Evolutionary conservation across 805 yeast species (phyloP).

Genomic region (Metschnikowia similis): DNA sequence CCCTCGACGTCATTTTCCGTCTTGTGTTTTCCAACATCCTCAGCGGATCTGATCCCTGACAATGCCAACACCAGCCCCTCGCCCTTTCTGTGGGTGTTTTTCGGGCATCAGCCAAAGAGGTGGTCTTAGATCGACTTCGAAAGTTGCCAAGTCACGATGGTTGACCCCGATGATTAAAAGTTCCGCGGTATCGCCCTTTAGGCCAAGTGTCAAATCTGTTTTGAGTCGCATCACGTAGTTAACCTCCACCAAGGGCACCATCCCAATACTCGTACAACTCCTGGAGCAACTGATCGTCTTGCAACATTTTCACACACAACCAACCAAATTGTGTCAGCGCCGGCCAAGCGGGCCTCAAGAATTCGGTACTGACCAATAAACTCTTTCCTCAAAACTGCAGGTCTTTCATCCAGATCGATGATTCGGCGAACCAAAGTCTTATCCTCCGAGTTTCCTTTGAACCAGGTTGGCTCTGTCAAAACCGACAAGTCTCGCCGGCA

Average conservation of each 20-base stretch:
- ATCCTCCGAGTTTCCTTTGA: constrained; percentile 86
- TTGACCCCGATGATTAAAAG: constrained; percentile 90
- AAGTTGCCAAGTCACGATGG: constrained; percentile 87
- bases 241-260: constrained; percentile 97
- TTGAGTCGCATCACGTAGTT: constrained; percentile 67
- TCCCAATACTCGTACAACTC: constrained; percentile 73
- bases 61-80: constrained; percentile 63
- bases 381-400: constrained; percentile 89
- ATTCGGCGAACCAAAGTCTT: constrained; percentile 65
- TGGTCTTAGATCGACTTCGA: constrained; percentile 80
- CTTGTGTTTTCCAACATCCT: constrained; percentile 70
- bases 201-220: constrained; percentile 57
- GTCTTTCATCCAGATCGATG: constrained; percentile 59
- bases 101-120: constrained; percentile 58
- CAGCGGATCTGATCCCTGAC: constrained; percentile 72
- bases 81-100: constrained; percentile 36
- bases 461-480: constrained; percentile 95
- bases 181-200: constrained; percentile 25
- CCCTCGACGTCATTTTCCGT: constrained; percentile 71
- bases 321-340: constrained; percentile 92
- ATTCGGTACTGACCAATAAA: constrained; percentile 86
- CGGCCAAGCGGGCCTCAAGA: constrained; percentile 86
- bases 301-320: constrained; percentile 93
- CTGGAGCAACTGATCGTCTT: constrained; percentile 42
- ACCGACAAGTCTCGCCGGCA: constrained; percentile 47